A percentile compares a stretch with the other conserved stretches of the same genome.
phyloP scores from a whole-genome alignment of 73 alveolate species.

The Stentor roeselii region DNA sequence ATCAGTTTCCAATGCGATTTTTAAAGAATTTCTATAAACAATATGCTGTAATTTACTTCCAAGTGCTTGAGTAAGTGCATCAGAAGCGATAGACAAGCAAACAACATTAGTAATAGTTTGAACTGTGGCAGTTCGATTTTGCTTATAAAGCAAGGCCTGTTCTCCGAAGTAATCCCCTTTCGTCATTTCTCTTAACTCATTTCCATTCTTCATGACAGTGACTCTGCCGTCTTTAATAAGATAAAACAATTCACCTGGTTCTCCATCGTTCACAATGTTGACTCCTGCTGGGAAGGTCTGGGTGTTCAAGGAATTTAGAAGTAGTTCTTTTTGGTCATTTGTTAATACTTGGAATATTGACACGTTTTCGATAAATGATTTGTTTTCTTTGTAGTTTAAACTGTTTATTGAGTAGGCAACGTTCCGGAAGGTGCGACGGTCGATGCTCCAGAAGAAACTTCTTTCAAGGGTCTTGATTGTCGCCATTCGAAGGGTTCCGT shows the following conservation, averaged over 20 bases:
- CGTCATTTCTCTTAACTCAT: conserved; percentile 47
- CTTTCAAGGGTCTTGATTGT: conserved; percentile 6
- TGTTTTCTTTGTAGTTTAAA: conserved; percentile 33
- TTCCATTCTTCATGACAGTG: conserved; percentile 48
- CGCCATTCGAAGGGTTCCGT: conserved; percentile 2
- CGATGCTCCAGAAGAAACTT: conserved; percentile 1
- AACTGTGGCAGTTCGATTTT: conserved; percentile 53
- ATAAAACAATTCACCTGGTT: conserved; percentile 74
- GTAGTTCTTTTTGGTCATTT: not conserved
- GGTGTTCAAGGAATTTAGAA: not conserved
- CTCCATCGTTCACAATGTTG: conserved; percentile 73
- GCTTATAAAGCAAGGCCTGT: conserved; percentile 39
- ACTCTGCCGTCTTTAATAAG: conserved; percentile 68
- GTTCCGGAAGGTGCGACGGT: conserved; percentile 72
- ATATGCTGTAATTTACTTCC: conserved; percentile 6
- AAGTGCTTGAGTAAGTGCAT: not conserved
- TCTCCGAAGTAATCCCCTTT: conserved; percentile 57
- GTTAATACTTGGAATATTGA: conserved; percentile 20
- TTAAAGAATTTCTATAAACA: not conserved
- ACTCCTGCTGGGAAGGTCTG: conserved; percentile 35
- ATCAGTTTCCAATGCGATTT: conserved; percentile 16
- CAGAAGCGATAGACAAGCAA: not conserved
- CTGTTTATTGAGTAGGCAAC: conserved; percentile 35
- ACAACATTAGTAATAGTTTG: not conserved
- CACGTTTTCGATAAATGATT: conserved; percentile 34